These are phyloP conservation scores for Macrolepiota albuminosa DNA, from an alignment of 768 basidiomycete genomes.

Conservation along the genomic window DNA sequence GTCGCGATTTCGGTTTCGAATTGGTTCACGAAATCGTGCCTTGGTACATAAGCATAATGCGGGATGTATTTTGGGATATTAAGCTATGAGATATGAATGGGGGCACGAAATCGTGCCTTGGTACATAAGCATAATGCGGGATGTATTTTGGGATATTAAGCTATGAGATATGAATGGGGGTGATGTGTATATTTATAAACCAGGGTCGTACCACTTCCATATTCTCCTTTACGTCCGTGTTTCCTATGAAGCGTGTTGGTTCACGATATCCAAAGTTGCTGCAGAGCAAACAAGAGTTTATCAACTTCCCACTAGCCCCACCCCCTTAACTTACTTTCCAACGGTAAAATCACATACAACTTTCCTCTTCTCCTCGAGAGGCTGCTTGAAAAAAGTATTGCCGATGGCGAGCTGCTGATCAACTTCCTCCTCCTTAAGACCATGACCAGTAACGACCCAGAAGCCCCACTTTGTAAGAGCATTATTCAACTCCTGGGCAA, in stretches of 20 bases:
- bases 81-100: constrained; percentile 11
- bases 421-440: constrained; percentile 33
- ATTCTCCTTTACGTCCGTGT: constrained; percentile 32
- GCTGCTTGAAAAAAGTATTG: constrained; percentile 29
- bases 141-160: constrained; percentile 33
- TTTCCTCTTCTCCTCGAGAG: constrained; percentile 30
- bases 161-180: background rate
- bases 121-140: constrained; percentile 10
- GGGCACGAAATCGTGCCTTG: constrained; percentile 20
- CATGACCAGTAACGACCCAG: constrained; percentile 34
- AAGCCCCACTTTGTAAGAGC: constrained; percentile 37
- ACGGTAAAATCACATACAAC: constrained; percentile 25
- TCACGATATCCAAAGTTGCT: constrained; percentile 33
- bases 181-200: background rate
- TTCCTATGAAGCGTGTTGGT: constrained; percentile 27
- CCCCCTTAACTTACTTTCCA: constrained; percentile 21
- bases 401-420: constrained; percentile 30
- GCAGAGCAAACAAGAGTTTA: background rate
- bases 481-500: constrained; percentile 30
- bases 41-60: constrained; percentile 12
- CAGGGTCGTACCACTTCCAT: constrained; percentile 23
- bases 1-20: constrained; percentile 24
- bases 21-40: constrained; percentile 21
- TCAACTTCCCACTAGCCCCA: too few relatives aligned
- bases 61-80: constrained; percentile 32